Base-by-base conservation (phyloP, 176 grass and related monocot genomes). In the Raddia guianensis region DNA sequence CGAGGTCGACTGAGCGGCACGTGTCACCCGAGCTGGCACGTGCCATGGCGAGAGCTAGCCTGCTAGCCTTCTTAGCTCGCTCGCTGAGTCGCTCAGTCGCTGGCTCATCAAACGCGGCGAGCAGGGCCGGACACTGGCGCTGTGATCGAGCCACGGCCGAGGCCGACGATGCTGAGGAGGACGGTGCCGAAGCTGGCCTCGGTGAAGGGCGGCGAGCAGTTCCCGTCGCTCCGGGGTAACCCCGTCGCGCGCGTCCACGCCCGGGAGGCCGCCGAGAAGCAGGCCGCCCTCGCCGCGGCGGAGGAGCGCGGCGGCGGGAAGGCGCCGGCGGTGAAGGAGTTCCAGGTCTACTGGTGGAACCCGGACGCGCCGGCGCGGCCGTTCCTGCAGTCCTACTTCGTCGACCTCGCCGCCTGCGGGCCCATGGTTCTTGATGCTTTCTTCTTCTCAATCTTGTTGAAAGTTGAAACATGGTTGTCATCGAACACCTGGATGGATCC, bases 261-360 rank as follows among this genome's bases (percentile, higher is more conserved):
- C n/a, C 76, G 83, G 12, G 84, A 88, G 60, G 83, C 73, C 33
- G 82, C 83, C 8, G 60, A 90, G 73, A 80, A 78, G n/a, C 54
- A 79, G 81, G 62, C 82, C 9, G 42, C 52, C 15, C 74, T 86
- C 51, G 72, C 84, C 5, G 33, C 42, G 9, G 74, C 46, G 0
- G 80, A 83, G 32, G 72, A 40, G 49, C 61, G 40, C 35, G 85
- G 43, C 16, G 47, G 40, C 35, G 85, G 43, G 10, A 44, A 4
- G 10, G 14, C 42, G 12, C 0, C 27, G n/a, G 76, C 66, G 56
- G 53, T 86, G 58, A 94, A 94, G 83, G 86, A 98, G 92, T 91
- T 94, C 65, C 66, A 79, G 76, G 81, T 91, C 50, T 94, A 91
- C 81, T 75, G 90, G 63, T 97, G 95, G 90, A 94, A 92, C 77